phyloP scores from a whole-genome alignment of 163 green algal species.

The Volvox carteri region DNA sequence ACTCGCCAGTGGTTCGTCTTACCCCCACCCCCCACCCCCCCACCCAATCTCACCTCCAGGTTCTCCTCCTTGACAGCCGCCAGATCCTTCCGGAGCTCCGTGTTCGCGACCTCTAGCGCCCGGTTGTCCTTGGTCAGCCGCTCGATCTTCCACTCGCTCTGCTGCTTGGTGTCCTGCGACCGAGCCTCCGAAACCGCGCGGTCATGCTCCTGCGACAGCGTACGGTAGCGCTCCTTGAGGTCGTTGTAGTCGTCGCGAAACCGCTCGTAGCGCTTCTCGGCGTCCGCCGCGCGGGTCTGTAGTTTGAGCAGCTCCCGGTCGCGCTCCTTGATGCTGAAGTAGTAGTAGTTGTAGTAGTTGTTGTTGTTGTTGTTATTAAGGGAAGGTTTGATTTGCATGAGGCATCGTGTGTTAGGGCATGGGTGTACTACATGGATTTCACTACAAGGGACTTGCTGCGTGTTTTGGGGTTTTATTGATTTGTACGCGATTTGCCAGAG shows the following conservation, averaged over 20 bases:
- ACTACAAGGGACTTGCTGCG: too few species aligned
- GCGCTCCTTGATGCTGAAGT: constrained; percentile 32
- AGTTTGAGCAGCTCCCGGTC: constrained; percentile 52
- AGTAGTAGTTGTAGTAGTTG: too few species aligned
- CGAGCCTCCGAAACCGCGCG: constrained; percentile 49
- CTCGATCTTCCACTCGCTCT: constrained; percentile 82
- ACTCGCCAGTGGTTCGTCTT: too few species aligned
- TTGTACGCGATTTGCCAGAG: too few species aligned
- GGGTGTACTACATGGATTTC: too few species aligned
- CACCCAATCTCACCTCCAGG: constrained; percentile 69
- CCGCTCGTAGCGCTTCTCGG: constrained; percentile 32
- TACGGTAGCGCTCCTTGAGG: constrained; percentile 62
- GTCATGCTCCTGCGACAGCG: constrained; percentile 62
- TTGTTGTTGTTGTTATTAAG: too few species aligned
- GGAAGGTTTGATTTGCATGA: too few species aligned
- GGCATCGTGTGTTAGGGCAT: too few species aligned
- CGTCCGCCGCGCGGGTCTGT: constrained; percentile 54
- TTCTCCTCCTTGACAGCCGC: constrained; percentile 76
- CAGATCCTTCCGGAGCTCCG: constrained; percentile 67
- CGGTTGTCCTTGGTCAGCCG: constrained; percentile 74
- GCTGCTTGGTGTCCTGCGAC: constrained; percentile 67
- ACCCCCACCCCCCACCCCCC: too few species aligned
- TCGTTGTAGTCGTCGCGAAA: constrained; percentile 61
- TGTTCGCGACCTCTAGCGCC: constrained; percentile 72
- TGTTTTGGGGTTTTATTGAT: too few species aligned